Conservation (phyloP, 371 early-diverging fungal genomes). For the Mucor racemosus region DNA sequence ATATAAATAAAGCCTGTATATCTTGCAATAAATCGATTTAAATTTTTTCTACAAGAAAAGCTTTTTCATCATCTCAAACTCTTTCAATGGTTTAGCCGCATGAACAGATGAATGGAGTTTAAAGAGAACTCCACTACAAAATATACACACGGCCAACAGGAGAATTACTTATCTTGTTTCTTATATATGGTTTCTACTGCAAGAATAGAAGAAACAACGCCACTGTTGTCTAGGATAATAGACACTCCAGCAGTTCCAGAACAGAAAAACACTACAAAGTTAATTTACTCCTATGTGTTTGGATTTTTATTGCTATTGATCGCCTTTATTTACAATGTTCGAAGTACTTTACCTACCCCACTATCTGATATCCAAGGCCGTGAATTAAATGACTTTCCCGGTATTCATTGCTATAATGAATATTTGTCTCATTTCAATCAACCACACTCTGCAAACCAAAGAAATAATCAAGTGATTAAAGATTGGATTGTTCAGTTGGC, state of each 20-base stretch:
- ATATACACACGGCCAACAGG: not conserved
- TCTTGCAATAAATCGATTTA: not conserved
- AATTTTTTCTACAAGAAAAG: not conserved
- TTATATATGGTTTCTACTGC: conserved; percentile 10
- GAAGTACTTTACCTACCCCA: conserved; percentile 47
- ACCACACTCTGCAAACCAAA: conserved; percentile 64
- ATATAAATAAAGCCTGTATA: conserved; percentile 5
- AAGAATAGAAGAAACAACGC: conserved; percentile 13
- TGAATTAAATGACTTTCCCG: conserved; percentile 44
- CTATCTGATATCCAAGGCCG: conserved; percentile 50
- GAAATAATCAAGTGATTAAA: conserved; percentile 40
- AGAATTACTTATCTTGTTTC: conserved; percentile 2
- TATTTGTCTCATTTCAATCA: conserved; percentile 55
- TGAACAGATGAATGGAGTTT: conserved; percentile 4
- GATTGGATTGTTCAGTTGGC: conserved; percentile 48
- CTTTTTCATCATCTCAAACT: not conserved
- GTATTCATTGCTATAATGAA: conserved; percentile 56
- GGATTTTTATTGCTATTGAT: conserved; percentile 25
- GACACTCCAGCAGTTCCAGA: conserved; percentile 12
- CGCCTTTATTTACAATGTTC: conserved; percentile 20
- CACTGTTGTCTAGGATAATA: conserved; percentile 10
- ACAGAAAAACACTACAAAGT: conserved; percentile 7
- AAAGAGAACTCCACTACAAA: not conserved
- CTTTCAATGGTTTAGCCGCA: conserved; percentile 3
- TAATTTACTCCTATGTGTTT: conserved; percentile 30